Evolutionary conservation across 148 eudicot genomes (phyloP), one percentile per base, ranked within the genome.

Genomic region (Pharnaceum exiguum): DNA sequence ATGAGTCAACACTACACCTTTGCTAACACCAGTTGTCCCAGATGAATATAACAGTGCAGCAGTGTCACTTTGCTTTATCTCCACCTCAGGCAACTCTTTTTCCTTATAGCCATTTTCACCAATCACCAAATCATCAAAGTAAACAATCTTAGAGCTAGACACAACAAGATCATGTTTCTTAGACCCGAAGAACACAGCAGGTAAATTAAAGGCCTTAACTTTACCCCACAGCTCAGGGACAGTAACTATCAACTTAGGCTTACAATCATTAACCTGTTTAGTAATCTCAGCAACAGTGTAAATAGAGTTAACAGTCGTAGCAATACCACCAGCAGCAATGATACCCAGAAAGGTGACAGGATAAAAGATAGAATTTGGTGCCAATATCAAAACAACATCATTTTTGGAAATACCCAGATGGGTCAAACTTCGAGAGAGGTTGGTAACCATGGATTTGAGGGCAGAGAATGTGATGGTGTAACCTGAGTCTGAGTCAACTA

Each of bases 11-110:
- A 85, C 32, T 57, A 83, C 94, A 10, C 94, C 96, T 50, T 86
- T 86, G 27, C 89, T 86, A 1, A 49, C 31, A 48, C 95, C 90
- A 6, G 89, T 86, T 1, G 95, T 86, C 0, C 95, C 95, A 10
- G 95, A 86, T 5, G 95, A 83, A 57, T 86, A 86, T 63, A 86
- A 25, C 62, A 83, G 67, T 1, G 78, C 85, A 39, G 79, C 85
- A 31, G 83, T 73, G 32, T 87, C 95, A 39, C 31, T 56, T 27
- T 78, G 77, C 16, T 68, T 68, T 8, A 82, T 61, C 8, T 39
- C 16, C 42, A 54, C 65, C 18, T 10, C 32, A 10, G 78, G 75
- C 15, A 69, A 70, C 46, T 79, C 80, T n/a, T n/a, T n/a, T n/a
- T n/a, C 2, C 57, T 46, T 13, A 31, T 44, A 5, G 57, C 58